Percentiles rank a stretch among this genome's conserved stretches.
Evolutionary conservation across 768 basidiomycete species (phyloP).

Genomic region (Lentinus tigrinus): DNA sequence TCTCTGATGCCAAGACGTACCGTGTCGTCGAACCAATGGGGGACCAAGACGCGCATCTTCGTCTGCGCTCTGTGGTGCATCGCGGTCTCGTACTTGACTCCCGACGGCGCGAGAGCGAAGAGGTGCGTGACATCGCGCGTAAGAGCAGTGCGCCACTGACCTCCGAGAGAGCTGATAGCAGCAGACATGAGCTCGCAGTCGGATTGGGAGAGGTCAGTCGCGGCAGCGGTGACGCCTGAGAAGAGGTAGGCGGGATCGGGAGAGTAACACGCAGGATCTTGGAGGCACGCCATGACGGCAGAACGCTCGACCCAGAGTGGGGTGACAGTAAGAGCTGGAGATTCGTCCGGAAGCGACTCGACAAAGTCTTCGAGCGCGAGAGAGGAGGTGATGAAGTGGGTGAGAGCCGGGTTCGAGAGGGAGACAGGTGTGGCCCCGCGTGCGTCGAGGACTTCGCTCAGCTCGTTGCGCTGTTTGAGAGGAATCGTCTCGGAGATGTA

Average conservation of each 20-base stretch:
- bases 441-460: slow-evolving; percentile 46
- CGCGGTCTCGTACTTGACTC: slow-evolving; percentile 44
- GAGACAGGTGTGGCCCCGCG: slow-evolving; percentile 42
- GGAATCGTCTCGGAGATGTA: slow-evolving; percentile 51
- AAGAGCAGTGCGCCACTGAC: slow-evolving; percentile 74
- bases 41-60: slow-evolving; percentile 69
- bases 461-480: slow-evolving; percentile 38
- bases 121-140: slow-evolving; percentile 89
- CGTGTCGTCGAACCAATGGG: slow-evolving; percentile 90
- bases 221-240: slow-evolving; percentile 77
- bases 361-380: slow-evolving; percentile 55
- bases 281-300: slow-evolving; percentile 52
- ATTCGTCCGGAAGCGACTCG: slow-evolving; percentile 32
- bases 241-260: slow-evolving; percentile 77
- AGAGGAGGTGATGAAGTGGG: slow-evolving; percentile 60
- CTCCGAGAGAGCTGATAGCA: slow-evolving; percentile 74
- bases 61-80: slow-evolving; percentile 60
- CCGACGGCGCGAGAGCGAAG: slow-evolving; percentile 54
- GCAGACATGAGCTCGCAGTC: slow-evolving; percentile 76
- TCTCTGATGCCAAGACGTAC: slow-evolving; percentile 49
- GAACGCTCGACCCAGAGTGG: slow-evolving; percentile 74
- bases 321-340: slow-evolving; percentile 36
- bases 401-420: slow-evolving; percentile 36
- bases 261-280: slow-evolving; percentile 67
- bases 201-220: slow-evolving; percentile 58